Conservation (phyloP, 352 stramenopile genomes). For the Hyaloperonospora arabidopsidis region DNA sequence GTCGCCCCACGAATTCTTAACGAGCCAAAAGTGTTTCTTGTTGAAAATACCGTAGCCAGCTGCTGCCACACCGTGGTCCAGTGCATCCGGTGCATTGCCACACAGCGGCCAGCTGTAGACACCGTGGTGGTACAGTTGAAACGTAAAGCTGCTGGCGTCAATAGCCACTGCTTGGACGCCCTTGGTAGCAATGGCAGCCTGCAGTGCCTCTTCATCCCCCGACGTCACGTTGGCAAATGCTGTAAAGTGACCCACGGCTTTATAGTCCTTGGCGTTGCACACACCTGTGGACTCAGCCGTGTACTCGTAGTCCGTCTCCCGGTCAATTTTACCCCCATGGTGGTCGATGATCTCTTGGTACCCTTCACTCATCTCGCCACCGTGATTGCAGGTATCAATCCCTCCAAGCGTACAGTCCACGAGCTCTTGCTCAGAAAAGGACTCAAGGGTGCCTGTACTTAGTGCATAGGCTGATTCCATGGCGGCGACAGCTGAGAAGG, state of each 20-base stretch:
- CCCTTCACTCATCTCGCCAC: constrained; percentile 96
- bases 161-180: constrained; percentile 81
- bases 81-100: constrained; percentile 73
- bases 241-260: constrained; percentile 77
- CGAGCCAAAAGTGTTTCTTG: constrained; percentile 87
- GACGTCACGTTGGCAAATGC: constrained; percentile 61
- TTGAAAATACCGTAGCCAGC: constrained; percentile 88
- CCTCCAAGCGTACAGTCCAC: constrained; percentile 92
- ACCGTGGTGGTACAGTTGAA: constrained; percentile 69
- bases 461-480: constrained; percentile 95
- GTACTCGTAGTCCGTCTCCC: constrained; percentile 94
- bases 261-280: constrained; percentile 77
- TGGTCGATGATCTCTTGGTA: constrained; percentile 92
- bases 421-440: constrained; percentile 96
- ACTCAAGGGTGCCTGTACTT: constrained; percentile 82
- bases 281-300: constrained; percentile 82
- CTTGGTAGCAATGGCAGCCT: constrained; percentile 70
- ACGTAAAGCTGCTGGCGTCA: constrained; percentile 68
- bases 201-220: constrained; percentile 66
- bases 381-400: constrained; percentile 91
- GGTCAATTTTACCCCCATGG: constrained; percentile 77
- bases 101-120: constrained; percentile 52
- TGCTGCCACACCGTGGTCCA: constrained; percentile 93
- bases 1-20: constrained; percentile 91
- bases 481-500: constrained; percentile 93